A percentile compares a stretch with the other conserved stretches of the same genome.
Conservation (phyloP, 1,284 basidiomycete species). For the Trametes hirsuta region DNA sequence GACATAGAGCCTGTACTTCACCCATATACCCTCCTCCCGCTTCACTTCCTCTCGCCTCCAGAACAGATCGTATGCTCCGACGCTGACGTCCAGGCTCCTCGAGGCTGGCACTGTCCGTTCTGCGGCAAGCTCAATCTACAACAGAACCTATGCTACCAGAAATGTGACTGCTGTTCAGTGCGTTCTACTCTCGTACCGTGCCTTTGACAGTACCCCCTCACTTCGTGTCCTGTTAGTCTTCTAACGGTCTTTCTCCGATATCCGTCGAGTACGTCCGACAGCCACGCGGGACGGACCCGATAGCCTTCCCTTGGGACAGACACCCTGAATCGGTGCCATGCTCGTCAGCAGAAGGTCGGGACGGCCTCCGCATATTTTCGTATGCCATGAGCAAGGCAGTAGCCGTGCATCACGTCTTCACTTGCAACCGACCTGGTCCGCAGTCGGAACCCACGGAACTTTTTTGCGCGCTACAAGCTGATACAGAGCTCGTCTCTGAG, state of each 20-base stretch:
- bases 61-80: conserved; percentile 10
- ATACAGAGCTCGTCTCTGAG: conserved; percentile 30
- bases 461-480: conserved; percentile 37
- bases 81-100: conserved; percentile 8
- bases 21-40: conserved; percentile 38
- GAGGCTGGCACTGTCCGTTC: conserved; percentile 41
- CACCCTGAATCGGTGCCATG: conserved; percentile 28
- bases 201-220: background rate
- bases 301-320: conserved; percentile 33
- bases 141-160: conserved; percentile 39
- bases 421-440: conserved; percentile 38
- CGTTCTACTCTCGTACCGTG: conserved; percentile 2
- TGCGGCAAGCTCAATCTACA: conserved; percentile 46
- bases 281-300: conserved; percentile 29
- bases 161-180: conserved; percentile 40
- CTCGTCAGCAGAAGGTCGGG: conserved; percentile 25
- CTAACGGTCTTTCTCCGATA: conserved; percentile 29
- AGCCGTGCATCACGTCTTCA: conserved; percentile 41
- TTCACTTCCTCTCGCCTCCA: conserved; percentile 31
- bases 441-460: conserved; percentile 37
- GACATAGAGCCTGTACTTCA: conserved; percentile 8
- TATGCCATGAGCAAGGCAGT: conserved; percentile 32
- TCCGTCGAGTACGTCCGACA: conserved; percentile 36
- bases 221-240: conserved; percentile 15
- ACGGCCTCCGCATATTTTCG: conserved; percentile 36